These are phyloP conservation scores for Magnolia changhungtana DNA, from an alignment of 164 flowering plant genomes.

Conservation along the genomic window DNA sequence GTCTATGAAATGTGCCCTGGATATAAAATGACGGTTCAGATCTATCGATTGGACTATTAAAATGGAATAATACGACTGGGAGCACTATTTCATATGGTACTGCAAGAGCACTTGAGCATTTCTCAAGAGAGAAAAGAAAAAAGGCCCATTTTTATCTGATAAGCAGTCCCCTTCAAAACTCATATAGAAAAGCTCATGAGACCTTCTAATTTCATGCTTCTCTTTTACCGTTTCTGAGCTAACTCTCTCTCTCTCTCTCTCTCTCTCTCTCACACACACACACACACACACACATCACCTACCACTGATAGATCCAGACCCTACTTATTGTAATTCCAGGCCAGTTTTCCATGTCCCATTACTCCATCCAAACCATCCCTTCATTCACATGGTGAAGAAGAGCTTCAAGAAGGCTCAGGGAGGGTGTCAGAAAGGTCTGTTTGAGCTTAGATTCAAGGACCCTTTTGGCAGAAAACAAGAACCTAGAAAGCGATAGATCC, in stretches of 20 bases:
- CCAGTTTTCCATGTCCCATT: constrained; percentile 29
- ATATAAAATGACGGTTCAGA: no score
- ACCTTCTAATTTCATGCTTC: constrained; percentile 28
- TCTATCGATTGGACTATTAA: no score
- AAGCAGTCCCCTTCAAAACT: constrained; percentile 27
- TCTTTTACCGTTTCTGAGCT: constrained; percentile 38
- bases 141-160: neutral
- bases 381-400: constrained; percentile 4
- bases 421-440: constrained; percentile 30
- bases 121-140: neutral
- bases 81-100: no score
- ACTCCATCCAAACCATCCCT: constrained; percentile 6
- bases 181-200: constrained; percentile 6
- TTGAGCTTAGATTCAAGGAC: constrained; percentile 41
- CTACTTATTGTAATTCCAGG: constrained; percentile 27
- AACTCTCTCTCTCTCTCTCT: constrained; percentile 12
- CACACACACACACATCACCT: constrained; percentile 39
- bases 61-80: no score
- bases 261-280: neutral
- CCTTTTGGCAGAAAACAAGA: constrained; percentile 20
- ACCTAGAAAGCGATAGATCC: constrained; percentile 17
- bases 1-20: no score
- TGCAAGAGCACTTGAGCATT: no score
- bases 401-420: constrained; percentile 15
- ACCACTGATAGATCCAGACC: constrained; percentile 76